phyloP scores from a whole-genome alignment of 2,329 filamentous ascomycete genomes.

The Ambrosiella beaveri region DNA sequence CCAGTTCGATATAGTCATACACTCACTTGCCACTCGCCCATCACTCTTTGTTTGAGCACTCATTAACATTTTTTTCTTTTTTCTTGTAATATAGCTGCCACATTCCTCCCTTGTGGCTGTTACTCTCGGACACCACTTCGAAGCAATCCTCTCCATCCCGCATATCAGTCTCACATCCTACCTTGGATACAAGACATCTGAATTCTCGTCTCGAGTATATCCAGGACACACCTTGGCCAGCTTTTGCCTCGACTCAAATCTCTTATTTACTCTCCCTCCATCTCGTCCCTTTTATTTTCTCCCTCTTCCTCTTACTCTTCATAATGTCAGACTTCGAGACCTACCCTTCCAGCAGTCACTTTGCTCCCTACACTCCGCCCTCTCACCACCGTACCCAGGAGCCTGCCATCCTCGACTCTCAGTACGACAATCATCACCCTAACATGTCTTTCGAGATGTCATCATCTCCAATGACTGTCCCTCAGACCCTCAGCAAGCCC shows the following conservation, averaged over 20 bases:
- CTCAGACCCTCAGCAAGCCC: background rate
- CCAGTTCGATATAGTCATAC: background rate
- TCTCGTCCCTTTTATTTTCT: slow-evolving; percentile 3
- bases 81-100: background rate
- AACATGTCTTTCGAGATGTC: slow-evolving; percentile 10
- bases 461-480: slow-evolving; percentile 4
- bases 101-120: background rate
- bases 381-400: slow-evolving; percentile 20
- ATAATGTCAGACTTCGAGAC: slow-evolving; percentile 25
- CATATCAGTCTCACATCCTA: background rate
- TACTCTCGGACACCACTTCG: background rate
- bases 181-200: background rate
- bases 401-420: slow-evolving; percentile 8
- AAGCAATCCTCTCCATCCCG: background rate
- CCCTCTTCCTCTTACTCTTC: slow-evolving; percentile 16
- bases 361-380: slow-evolving; percentile 27
- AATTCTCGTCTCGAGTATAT: background rate
- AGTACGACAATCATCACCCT: slow-evolving; percentile 1
- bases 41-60: background rate
- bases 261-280: background rate
- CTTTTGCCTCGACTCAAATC: slow-evolving; percentile 1
- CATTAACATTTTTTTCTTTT: background rate
- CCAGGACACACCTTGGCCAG: background rate
- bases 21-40: background rate
- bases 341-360: slow-evolving; percentile 22